phyloP scores from a whole-genome alignment of 2,329 filamentous ascomycete genomes.

The Thelonectria blattea region DNA sequence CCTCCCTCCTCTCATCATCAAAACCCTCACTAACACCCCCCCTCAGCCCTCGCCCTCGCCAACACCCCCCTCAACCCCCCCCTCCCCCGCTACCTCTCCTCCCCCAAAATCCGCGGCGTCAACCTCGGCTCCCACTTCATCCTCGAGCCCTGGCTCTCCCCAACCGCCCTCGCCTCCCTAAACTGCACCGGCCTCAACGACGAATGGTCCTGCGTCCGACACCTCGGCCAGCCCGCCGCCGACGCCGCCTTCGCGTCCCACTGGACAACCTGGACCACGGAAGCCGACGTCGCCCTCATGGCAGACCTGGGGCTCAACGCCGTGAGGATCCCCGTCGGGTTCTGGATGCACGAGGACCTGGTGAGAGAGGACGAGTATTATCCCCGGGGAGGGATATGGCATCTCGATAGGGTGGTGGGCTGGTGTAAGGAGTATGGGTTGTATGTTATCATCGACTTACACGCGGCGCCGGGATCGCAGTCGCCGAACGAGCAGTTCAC shows the following conservation, averaged over 20 bases:
- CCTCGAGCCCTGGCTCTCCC: conserved; percentile 37
- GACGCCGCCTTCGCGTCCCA: conserved; percentile 34
- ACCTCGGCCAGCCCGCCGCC: conserved; percentile 33
- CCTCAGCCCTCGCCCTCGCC: background rate
- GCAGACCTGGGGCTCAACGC: conserved; percentile 33
- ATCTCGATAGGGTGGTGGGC: conserved; percentile 36
- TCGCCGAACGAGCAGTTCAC: conserved; percentile 35
- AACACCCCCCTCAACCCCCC: background rate
- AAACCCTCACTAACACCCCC: background rate
- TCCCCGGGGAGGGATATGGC: conserved; percentile 32
- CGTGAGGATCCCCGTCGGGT: conserved; percentile 37
- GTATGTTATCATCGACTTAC: conserved; percentile 37
- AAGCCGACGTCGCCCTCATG: conserved; percentile 35
- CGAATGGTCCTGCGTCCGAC: conserved; percentile 36
- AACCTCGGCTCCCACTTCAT: conserved; percentile 39
- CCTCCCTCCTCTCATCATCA: background rate
- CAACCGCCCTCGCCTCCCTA: conserved; percentile 33
- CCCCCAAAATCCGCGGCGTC: conserved; percentile 34
- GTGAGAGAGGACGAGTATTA: conserved; percentile 30
- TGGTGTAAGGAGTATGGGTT: conserved; percentile 34
- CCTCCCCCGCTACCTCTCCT: conserved; percentile 27
- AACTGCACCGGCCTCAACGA: conserved; percentile 35
- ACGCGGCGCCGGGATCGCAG: conserved; percentile 33
- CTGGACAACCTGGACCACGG: conserved; percentile 35
- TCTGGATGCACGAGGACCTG: conserved; percentile 37